Evolutionary conservation across 371 early-diverging fungal species (phyloP).

Genomic region (Dentiscutata heterogama): DNA sequence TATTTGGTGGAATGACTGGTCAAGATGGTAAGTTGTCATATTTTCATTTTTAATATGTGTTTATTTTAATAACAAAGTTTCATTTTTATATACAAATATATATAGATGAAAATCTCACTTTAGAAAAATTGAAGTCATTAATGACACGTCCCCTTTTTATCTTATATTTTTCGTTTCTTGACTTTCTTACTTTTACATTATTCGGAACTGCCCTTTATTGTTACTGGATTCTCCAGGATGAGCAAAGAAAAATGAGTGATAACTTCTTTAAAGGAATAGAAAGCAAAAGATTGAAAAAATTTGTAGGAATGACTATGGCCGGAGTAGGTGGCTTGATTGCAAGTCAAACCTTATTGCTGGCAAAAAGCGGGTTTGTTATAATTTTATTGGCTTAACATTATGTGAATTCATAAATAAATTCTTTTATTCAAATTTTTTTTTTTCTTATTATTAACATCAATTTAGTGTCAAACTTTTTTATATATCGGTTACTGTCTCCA

Average conservation of each 20-base stretch:
- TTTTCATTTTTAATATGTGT: not conserved
- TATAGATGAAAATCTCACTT: constrained; percentile 64
- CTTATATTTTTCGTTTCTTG: constrained; percentile 72
- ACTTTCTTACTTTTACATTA: constrained; percentile 63
- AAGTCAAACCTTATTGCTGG: constrained; percentile 71
- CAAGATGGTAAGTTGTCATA: constrained; percentile 61
- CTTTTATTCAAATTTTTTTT: not conserved
- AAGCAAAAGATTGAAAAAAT: constrained; percentile 59
- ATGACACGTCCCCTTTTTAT: constrained; percentile 71
- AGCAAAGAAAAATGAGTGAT: constrained; percentile 51
- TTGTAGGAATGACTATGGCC: constrained; percentile 71
- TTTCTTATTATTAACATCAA: not conserved
- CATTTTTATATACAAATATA: not conserved
- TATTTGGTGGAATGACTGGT: constrained; percentile 75
- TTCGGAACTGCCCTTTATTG: constrained; percentile 67
- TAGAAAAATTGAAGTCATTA: constrained; percentile 65
- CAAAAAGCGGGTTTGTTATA: constrained; percentile 68
- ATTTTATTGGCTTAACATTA: not conserved
- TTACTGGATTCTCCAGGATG: constrained; percentile 63
- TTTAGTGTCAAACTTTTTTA: constrained; percentile 67
- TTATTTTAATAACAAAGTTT: not conserved
- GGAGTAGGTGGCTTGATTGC: constrained; percentile 72
- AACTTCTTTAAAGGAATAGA: constrained; percentile 57
- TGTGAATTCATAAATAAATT: not conserved
- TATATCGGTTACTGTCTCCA: constrained; percentile 62